Percentiles rank a stretch among this genome's conserved stretches.
phyloP scores from a whole-genome alignment of 2,329 filamentous ascomycete genomes.

The Dothistroma pini region DNA sequence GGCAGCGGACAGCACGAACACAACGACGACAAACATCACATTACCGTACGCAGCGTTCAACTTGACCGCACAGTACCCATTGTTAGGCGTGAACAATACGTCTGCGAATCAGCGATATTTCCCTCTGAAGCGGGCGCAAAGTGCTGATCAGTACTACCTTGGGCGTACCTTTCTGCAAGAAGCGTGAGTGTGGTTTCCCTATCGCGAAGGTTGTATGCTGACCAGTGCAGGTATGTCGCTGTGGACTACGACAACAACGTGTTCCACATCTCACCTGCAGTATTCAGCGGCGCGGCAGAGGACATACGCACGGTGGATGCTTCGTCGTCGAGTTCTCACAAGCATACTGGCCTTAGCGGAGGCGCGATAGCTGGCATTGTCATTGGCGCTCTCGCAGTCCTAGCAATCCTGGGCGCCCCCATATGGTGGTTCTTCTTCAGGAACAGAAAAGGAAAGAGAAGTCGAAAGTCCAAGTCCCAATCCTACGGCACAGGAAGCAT shows the following conservation, averaged over 20 bases:
- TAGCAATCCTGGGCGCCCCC: slow-evolving; percentile 4
- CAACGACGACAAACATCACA: slow-evolving; percentile 17
- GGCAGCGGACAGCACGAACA: background rate
- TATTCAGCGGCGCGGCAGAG: background rate
- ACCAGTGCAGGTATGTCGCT: slow-evolving; percentile 9
- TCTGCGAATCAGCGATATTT: slow-evolving; percentile 36
- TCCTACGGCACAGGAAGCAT: slow-evolving; percentile 10
- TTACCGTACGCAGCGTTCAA: slow-evolving; percentile 34
- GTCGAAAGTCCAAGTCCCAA: background rate
- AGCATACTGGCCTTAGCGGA: slow-evolving; percentile 1
- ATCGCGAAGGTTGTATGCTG: background rate
- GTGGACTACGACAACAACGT: slow-evolving; percentile 13
- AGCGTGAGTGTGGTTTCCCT: slow-evolving; percentile 20
- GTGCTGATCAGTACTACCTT: slow-evolving; percentile 25
- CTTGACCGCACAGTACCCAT: slow-evolving; percentile 20
- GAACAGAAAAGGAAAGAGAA: slow-evolving; percentile 5
- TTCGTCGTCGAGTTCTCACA: background rate
- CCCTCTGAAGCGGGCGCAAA: slow-evolving; percentile 24
- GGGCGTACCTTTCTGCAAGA: slow-evolving; percentile 32
- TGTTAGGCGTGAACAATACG: slow-evolving; percentile 32
- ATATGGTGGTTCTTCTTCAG: slow-evolving; percentile 13
- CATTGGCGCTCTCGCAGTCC: slow-evolving; percentile 6
- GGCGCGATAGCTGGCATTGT: slow-evolving; percentile 20
- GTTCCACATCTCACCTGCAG: slow-evolving; percentile 11
- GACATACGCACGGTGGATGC: background rate